Base-by-base conservation (phyloP, 1,284 basidiomycete genomes). In the Microbotryomycetes sp. region DNA sequence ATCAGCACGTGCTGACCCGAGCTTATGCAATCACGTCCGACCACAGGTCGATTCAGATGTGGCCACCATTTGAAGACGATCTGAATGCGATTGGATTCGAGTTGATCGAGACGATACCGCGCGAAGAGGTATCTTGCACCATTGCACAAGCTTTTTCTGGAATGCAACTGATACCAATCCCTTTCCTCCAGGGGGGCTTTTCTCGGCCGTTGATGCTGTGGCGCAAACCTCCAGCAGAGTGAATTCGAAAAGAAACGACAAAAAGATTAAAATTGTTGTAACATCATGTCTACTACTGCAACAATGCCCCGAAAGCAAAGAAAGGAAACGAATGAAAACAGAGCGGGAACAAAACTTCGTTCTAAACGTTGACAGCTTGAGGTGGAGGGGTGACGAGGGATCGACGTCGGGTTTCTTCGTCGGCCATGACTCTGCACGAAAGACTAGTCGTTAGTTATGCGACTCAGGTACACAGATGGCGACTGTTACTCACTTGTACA, bases 401-500 rank as follows among this genome's bases (percentile, higher is more conserved):
- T 22, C 58, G 58, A 6, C 62, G 57, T 5, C 62, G 54, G 7
- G 54, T 31, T 36, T 63, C 62, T 31, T 66, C 65, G 5, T 42
- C 31, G 12, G 62, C 54, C 65, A 66, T 66, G 56, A 66, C 63
- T 14, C 64, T 66, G 56, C 15, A 16, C 9, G 0, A 4, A 1
- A 3, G 32, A 16, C 16, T 22, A 22, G 19, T 49, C 47, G 14
- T 22, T 49, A 22, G 14, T 22, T 26, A 49, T 22, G 28, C 19
- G 56, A n/a, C 4, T 1, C 22, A 14, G 19, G 9, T 5, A 14
- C 6, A 23, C 2, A 16, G 25, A 12, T 9, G 36, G 36, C 36
- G 36, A 19, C 9, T 12, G n/a, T 9, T 6, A 47, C 65, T 45
- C 30, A 68, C 71, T 60, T 45, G 47, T 69, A 72, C 2, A 74